phyloP scores from a whole-genome alignment of 306 rosid genomes.

The Dryas alaskensis region DNA sequence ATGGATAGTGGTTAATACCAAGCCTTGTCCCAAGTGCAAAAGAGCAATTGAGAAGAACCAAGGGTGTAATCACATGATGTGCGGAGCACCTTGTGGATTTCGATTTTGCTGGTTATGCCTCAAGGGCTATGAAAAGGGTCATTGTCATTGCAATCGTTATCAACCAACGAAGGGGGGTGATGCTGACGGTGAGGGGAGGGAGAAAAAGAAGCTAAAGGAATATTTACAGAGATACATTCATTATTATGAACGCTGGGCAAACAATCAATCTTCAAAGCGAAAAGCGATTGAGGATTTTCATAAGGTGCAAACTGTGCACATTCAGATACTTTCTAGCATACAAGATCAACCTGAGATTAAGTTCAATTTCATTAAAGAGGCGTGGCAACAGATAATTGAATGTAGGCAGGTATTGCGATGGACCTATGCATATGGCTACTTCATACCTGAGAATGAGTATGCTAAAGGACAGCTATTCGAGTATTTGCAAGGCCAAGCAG shows the following conservation, averaged over 20 bases:
- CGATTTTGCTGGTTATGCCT: constrained; percentile 6
- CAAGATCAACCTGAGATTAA: background rate
- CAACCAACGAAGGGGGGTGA: no score
- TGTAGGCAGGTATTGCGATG: constrained; percentile 8
- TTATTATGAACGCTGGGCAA: constrained; percentile 6
- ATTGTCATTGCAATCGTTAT: background rate
- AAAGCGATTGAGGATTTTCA: background rate
- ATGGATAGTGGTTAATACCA: background rate
- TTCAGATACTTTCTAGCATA: no score
- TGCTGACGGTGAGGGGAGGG: background rate
- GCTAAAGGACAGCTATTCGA: background rate
- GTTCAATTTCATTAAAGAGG: background rate
- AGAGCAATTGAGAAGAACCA: background rate
- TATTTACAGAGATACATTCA: background rate
- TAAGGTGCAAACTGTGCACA: background rate
- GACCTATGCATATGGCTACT: constrained; percentile 14
- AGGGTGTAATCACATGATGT: constrained; percentile 6
- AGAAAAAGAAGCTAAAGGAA: background rate
- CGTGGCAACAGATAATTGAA: constrained; percentile 11
- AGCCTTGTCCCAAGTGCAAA: constrained; percentile 13
- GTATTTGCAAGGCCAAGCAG: constrained; percentile 3
- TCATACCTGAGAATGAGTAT: background rate
- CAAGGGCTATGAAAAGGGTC: background rate
- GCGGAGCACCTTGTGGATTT: background rate
- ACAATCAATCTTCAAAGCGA: background rate